Conservation (phyloP, 2,329 filamentous ascomycete genomes). For the Venturia asperata region DNA sequence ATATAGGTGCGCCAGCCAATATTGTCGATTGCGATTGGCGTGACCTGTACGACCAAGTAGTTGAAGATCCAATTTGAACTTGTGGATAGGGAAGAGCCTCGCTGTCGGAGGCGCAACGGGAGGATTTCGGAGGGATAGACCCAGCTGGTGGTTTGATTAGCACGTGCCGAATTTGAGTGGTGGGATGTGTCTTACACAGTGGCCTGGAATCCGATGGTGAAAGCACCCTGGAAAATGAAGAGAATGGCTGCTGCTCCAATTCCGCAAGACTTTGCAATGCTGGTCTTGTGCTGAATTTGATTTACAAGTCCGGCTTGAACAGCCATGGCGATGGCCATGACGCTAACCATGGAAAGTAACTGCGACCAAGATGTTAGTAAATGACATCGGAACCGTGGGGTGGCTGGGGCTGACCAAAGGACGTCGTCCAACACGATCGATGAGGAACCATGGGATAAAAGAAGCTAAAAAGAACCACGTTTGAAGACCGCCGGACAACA, state of each 20-base stretch:
- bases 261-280: constrained; percentile 29
- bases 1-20: constrained; percentile 10
- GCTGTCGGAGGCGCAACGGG: not conserved
- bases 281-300: constrained; percentile 33
- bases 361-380: not conserved
- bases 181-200: not conserved
- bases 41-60: constrained; percentile 14
- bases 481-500: constrained; percentile 49
- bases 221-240: constrained; percentile 48
- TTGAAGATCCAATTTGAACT: constrained; percentile 28
- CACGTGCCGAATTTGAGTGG: not conserved
- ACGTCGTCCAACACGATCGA: constrained; percentile 41
- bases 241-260: constrained; percentile 43
- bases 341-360: constrained; percentile 1
- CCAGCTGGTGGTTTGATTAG: not conserved
- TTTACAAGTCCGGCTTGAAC: constrained; percentile 37
- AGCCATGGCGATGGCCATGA: constrained; percentile 38
- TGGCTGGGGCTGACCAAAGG: constrained; percentile 39
- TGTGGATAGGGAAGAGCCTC: not conserved
- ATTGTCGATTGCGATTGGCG: constrained; percentile 15
- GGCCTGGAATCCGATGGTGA: constrained; percentile 34
- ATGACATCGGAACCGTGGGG: constrained; percentile 22
- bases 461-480: constrained; percentile 40
- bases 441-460: constrained; percentile 43
- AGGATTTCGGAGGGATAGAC: constrained; percentile 15